Percentiles rank a stretch among this genome's conserved stretches.
Conservation (phyloP, 225 moss, liverwort and hornwort genomes). For the Pseudisothecium myosuroides region DNA sequence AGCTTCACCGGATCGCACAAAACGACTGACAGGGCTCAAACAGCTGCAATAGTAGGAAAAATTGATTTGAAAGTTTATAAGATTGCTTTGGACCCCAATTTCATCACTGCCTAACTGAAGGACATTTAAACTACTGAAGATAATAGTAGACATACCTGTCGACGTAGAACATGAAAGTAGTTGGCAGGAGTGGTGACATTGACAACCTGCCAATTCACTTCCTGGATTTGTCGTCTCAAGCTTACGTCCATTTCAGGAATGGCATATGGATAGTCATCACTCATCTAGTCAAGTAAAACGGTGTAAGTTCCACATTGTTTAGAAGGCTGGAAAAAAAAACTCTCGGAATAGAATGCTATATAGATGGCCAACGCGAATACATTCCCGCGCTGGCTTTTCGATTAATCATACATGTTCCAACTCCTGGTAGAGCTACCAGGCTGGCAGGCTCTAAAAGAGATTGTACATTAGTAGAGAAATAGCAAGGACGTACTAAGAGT, state of each 20-base stretch:
- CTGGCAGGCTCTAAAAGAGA: background rate
- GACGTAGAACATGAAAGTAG: slow-evolving; percentile 94
- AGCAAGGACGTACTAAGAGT: background rate
- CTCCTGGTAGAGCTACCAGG: background rate
- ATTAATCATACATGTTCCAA: background rate
- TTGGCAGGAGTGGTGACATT: slow-evolving; percentile 98
- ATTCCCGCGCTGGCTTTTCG: background rate
- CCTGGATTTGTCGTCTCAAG: slow-evolving; percentile 86
- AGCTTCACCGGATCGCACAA: background rate
- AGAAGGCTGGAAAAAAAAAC: background rate
- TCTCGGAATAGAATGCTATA: background rate
- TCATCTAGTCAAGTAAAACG: slow-evolving; percentile 43
- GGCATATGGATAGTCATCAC: slow-evolving; percentile 72
- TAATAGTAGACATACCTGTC: slow-evolving; percentile 42
- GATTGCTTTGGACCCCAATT: background rate
- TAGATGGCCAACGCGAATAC: background rate
- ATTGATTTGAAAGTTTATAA: background rate
- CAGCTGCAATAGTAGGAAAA: background rate
- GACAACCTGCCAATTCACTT: slow-evolving; percentile 97
- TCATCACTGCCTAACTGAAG: background rate
- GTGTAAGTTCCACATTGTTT: background rate
- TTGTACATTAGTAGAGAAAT: background rate
- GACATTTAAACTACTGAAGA: background rate
- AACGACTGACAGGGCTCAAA: background rate
- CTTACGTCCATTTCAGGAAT: slow-evolving; percentile 97